Base-by-base conservation (phyloP, 1,284 basidiomycete species). In the Irpex lacteus region DNA sequence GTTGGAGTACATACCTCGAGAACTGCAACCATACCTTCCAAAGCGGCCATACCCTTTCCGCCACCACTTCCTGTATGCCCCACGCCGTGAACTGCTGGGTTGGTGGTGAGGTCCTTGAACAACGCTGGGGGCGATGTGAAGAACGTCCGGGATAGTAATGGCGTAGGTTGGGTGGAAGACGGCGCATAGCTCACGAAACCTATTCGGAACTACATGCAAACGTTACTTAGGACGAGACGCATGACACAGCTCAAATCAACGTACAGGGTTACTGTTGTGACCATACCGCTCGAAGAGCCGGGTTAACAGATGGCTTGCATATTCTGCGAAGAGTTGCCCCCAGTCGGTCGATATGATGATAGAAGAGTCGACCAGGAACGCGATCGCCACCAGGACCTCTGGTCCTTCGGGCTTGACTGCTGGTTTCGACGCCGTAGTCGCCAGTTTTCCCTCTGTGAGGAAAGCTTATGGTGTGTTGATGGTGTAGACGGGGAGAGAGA, bases 11-110 rank as follows among this genome's bases (percentile, higher is more conserved):
- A 60, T 68, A 91, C 90, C 81, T 92, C 90, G 19, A 92, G 74
- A 15, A 85, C 86, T 19, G 90, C 86, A 13, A 89, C 87, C 15
- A 91, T 75, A 1, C 87, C 90, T 63, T 92, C 90, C 4, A 92
- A 74, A 3, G 86, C 86, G 26, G 88, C 87, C 82, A 90, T 82
- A 1, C 89, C 89, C 60, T 76, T 58, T n/a, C 75, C 57, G 67
- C 73, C 82, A 21, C 82, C 82, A 1, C 79, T 79, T 36, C 80
- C 80, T 1, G 85, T 84, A 60, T 80, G 75, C 1, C 89, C 88
- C 21, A 90, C 78, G 0, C 86, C 86, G 9, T 89, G 74, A 26
- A 78, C 78, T 6, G 70, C 68, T 3, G 79, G 78, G 0, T 82
- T 76, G n/a, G 85, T 81, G 38, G 76, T 77, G 66, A 90, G 75